Conservation (phyloP, 495 filamentous ascomycete species). For the Hypoxylon lienhwacheense region DNA sequence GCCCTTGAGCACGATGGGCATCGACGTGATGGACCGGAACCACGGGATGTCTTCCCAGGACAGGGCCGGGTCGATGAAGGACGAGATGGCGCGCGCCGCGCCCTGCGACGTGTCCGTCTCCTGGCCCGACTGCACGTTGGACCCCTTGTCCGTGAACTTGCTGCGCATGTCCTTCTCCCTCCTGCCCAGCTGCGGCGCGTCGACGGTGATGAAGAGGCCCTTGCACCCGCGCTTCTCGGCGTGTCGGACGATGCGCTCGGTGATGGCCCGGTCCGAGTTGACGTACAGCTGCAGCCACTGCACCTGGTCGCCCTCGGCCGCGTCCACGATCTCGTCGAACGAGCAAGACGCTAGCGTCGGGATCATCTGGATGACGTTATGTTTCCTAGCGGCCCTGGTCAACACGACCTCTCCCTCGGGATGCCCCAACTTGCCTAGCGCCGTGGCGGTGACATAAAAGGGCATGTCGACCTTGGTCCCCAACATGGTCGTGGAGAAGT, state of each 20-base stretch:
- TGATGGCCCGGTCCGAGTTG: constrained; percentile 93
- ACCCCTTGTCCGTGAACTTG: constrained; percentile 86
- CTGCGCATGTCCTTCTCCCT: constrained; percentile 94
- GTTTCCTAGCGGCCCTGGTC: constrained; percentile 76
- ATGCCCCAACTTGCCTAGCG: constrained; percentile 87
- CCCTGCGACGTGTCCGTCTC: constrained; percentile 85
- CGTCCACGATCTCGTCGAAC: constrained; percentile 96
- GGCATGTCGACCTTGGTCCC: constrained; percentile 79
- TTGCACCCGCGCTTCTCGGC: constrained; percentile 93
- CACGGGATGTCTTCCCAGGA: constrained; percentile 94
- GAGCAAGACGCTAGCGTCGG: constrained; percentile 96
- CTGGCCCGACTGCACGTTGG: constrained; percentile 73
- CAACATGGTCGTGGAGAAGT: constrained; percentile 87
- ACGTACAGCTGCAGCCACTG: constrained; percentile 99
- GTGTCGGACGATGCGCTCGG: constrained; percentile 84
- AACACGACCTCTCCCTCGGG: constrained; percentile 90
- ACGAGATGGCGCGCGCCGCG: constrained; percentile 85
- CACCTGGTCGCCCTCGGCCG: constrained; percentile 73
- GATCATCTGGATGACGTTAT: constrained; percentile 95
- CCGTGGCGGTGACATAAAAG: constrained; percentile 92
- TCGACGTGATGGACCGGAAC: constrained; percentile 88
- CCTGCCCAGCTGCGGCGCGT: constrained; percentile 92
- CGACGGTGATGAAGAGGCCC: constrained; percentile 96
- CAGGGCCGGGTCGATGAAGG: constrained; percentile 90
- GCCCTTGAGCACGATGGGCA: constrained; percentile 97